These are phyloP conservation scores for Aristolochia californica DNA, from an alignment of 164 flowering plant species.

Conservation along the genomic window DNA sequence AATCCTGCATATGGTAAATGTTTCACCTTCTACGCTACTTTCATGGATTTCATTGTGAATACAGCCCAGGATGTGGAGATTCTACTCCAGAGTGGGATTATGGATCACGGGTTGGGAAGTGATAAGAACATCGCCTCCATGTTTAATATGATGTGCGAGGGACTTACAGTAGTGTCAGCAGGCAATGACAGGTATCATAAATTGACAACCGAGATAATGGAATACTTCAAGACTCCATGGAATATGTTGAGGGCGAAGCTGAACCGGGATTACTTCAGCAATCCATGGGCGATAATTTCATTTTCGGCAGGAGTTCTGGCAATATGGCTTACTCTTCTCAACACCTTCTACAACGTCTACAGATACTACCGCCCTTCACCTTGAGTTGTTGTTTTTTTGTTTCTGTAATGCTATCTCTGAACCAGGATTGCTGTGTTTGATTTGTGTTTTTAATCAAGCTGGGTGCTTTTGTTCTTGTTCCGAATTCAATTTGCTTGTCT, in stretches of 20 bases:
- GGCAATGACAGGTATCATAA: too few species aligned
- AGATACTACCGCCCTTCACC: too few species aligned
- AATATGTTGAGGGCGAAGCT: neutral
- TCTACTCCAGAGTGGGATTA: neutral
- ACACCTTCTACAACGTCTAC: too few species aligned
- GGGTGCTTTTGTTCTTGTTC: too few species aligned
- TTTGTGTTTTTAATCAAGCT: neutral
- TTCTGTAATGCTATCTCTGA: too few species aligned
- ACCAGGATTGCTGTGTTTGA: neutral
- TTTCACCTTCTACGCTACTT: slow-evolving; percentile 1
- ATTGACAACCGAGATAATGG: too few species aligned
- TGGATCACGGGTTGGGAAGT: neutral
- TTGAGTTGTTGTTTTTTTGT: too few species aligned
- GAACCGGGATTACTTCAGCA: slow-evolving; percentile 1
- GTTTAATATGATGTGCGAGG: too few species aligned
- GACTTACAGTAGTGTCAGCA: too few species aligned
- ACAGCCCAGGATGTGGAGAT: neutral
- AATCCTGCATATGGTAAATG: neutral
- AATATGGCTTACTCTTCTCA: too few species aligned
- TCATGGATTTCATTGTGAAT: slow-evolving; percentile 2
- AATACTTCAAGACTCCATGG: neutral
- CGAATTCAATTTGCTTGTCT: neutral
- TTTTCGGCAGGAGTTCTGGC: too few species aligned
- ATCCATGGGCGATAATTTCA: slow-evolving; percentile 3
- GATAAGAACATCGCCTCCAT: neutral